Percentiles rank a stretch among this genome's conserved stretches.
These are phyloP conservation scores for Dothideomycetes sp. DNA, from an alignment of 2,329 filamentous ascomycete genomes.

Conservation along the genomic window DNA sequence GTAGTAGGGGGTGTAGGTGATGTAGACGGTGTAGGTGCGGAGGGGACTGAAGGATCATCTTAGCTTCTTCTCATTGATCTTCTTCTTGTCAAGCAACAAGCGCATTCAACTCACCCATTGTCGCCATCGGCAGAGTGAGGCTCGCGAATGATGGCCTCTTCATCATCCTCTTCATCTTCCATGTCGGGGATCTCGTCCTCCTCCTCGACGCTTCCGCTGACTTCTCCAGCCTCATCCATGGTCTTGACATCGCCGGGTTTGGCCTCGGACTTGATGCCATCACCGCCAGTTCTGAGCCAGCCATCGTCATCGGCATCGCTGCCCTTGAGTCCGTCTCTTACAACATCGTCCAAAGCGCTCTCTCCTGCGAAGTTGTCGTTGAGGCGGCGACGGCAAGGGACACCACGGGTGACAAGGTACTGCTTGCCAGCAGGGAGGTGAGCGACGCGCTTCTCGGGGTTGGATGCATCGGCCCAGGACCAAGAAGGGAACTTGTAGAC, in stretches of 20 bases:
- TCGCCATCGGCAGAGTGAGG: constrained; percentile 39
- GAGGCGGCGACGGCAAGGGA: constrained; percentile 83
- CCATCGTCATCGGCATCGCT: constrained; percentile 65
- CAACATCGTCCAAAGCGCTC: constrained; percentile 75
- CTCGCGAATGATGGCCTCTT: constrained; percentile 90
- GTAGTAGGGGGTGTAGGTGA: constrained; percentile 95
- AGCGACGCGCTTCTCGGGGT: constrained; percentile 62
- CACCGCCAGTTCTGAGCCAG: constrained; percentile 83
- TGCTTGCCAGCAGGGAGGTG: constrained; percentile 86
- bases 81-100: too few relatives aligned
- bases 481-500: constrained; percentile 99
- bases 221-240: constrained; percentile 78
- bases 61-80: too few relatives aligned
- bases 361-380: constrained; percentile 89
- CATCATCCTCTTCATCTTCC: constrained; percentile 90
- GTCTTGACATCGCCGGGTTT: constrained; percentile 74
- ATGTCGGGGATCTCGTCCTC: constrained; percentile 90
- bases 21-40: constrained; percentile 96
- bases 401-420: constrained; percentile 86
- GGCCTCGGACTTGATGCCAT: constrained; percentile 54
- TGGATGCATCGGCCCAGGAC: constrained; percentile 87
- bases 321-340: constrained; percentile 46
- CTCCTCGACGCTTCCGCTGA: constrained; percentile 63
- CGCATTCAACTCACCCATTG: constrained; percentile 38
- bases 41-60: constrained; percentile 48